phyloP scores from a whole-genome alignment of 805 yeast species.

The Ogataea allantospora region DNA sequence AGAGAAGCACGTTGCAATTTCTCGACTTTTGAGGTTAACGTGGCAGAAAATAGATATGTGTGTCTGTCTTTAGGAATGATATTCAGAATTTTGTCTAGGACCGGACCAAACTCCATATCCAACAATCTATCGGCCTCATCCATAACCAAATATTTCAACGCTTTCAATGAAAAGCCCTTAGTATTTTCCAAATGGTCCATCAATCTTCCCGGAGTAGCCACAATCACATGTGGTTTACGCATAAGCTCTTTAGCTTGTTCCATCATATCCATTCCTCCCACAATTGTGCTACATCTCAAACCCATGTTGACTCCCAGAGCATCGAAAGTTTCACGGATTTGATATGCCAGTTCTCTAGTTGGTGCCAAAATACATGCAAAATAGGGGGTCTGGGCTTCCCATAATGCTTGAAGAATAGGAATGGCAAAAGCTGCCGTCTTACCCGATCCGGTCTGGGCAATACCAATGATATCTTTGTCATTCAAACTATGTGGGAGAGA shows the following conservation, averaged over 20 bases:
- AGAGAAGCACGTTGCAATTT: constrained; percentile 92
- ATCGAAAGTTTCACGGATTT: constrained; percentile 91
- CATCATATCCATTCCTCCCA: constrained; percentile 99
- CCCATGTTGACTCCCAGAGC: constrained; percentile 94
- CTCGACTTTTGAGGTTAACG: constrained; percentile 93
- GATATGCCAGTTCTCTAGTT: constrained; percentile 81
- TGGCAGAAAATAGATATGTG: constrained; percentile 89
- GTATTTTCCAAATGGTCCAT: constrained; percentile 94
- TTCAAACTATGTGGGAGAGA: constrained; percentile 87
- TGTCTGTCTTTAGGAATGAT: constrained; percentile 83
- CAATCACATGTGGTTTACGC: constrained; percentile 91
- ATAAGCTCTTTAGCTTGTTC: constrained; percentile 92
- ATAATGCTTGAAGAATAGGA: constrained; percentile 86
- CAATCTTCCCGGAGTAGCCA: constrained; percentile 88
- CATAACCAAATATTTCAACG: constrained; percentile 80
- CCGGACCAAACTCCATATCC: constrained; percentile 97
- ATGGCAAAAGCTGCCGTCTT: constrained; percentile 98
- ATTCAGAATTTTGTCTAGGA: constrained; percentile 78
- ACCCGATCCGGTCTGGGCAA: constrained; percentile 98
- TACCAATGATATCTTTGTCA: constrained; percentile 91
- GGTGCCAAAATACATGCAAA: constrained; percentile 88
- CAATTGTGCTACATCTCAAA: constrained; percentile 80
- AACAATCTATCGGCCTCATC: constrained; percentile 96
- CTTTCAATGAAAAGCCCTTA: constrained; percentile 79
- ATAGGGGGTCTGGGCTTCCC: constrained; percentile 86